Evolutionary conservation across 75 land plant species (phyloP).

Genomic region (Pseudotsuga menziesii): DNA sequence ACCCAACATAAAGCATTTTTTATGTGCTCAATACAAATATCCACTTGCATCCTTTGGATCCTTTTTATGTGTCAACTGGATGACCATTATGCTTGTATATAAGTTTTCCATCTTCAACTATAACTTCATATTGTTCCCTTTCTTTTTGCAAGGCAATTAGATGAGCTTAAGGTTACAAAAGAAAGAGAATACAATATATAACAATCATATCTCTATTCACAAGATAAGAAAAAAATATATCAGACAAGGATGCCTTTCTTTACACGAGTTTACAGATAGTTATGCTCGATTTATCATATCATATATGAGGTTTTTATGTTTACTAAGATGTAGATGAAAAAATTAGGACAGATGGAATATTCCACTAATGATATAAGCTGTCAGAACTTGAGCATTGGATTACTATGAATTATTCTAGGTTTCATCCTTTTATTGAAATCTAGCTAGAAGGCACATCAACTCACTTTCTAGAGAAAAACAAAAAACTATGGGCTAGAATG

Average conservation of each 20-base stretch:
- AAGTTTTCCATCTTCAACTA: constrained; percentile 44
- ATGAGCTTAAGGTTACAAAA: background rate
- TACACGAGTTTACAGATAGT: background rate
- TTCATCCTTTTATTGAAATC: too few relatives aligned
- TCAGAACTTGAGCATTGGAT: too few relatives aligned
- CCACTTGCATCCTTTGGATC: constrained; percentile 39
- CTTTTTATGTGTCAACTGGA: constrained; percentile 31
- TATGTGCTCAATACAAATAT: constrained; percentile 85
- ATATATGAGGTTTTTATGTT: background rate
- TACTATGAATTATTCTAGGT: too few relatives aligned
- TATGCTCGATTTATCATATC: background rate
- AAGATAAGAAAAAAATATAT: background rate
- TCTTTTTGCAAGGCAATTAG: constrained; percentile 38
- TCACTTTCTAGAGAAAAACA: too few relatives aligned
- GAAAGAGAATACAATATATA: background rate
- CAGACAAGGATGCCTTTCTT: background rate
- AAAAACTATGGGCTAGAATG: too few relatives aligned
- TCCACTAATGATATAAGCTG: too few relatives aligned
- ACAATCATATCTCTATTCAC: background rate
- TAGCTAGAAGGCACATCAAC: too few relatives aligned
- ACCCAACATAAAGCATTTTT: constrained; percentile 66
- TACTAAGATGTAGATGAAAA: background rate
- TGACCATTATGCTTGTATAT: constrained; percentile 23
- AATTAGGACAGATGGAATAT: background rate
- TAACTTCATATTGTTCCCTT: constrained; percentile 47